Conservation (phyloP, 192 early-diverging fungal species). For the Coemansia aciculifera region DNA sequence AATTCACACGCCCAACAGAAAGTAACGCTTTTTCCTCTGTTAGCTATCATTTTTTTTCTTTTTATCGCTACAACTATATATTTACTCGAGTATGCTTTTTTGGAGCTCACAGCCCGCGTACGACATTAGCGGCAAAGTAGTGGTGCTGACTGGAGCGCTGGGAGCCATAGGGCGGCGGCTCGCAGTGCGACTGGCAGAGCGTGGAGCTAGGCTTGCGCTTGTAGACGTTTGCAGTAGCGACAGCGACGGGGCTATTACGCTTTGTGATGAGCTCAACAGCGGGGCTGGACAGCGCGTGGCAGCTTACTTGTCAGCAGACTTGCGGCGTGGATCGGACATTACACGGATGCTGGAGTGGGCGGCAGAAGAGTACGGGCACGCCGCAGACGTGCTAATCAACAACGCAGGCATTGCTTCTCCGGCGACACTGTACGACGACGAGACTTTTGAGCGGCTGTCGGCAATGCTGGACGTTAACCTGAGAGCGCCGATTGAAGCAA, state of each 20-base stretch:
- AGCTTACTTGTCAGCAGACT: conserved; percentile 23
- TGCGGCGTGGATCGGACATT: conserved; percentile 16
- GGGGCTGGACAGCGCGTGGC: neutral
- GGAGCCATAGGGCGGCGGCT: conserved; percentile 38
- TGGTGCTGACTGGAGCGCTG: conserved; percentile 37
- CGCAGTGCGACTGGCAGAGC: conserved; percentile 10
- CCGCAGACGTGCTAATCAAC: conserved; percentile 41
- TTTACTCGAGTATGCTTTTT: neutral
- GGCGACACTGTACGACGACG: conserved; percentile 30
- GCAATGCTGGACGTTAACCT: conserved; percentile 36
- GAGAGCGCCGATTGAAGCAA: conserved; percentile 39
- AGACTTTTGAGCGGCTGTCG: conserved; percentile 25
- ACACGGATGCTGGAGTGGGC: conserved; percentile 23
- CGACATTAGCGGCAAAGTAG: conserved; percentile 27
- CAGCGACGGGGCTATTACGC: neutral
- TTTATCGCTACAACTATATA: neutral
- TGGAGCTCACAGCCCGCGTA: conserved; percentile 4
- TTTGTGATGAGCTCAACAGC: conserved; percentile 22
- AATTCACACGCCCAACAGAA: too few relatives aligned
- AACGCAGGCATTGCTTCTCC: conserved; percentile 43
- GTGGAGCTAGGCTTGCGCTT: conserved; percentile 27
- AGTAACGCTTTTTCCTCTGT: too few relatives aligned
- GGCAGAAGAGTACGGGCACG: conserved; percentile 17
- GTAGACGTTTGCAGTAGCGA: conserved; percentile 20
- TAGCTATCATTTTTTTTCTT: too few relatives aligned